phyloP scores from a whole-genome alignment of 768 basidiomycete species.

The Tremella mesenterica region DNA sequence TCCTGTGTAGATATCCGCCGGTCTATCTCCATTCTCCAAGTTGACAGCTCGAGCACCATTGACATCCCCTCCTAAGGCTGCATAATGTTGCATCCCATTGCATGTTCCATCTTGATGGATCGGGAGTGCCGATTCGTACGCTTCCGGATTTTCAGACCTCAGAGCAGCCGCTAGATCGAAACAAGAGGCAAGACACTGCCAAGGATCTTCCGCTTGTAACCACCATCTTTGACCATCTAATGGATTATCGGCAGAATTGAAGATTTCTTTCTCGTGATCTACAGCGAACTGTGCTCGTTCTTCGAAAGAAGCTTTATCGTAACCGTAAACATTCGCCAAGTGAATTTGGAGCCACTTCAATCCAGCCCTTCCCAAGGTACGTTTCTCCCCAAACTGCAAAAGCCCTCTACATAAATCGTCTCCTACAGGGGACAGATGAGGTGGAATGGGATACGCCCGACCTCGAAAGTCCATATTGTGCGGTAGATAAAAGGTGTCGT shows the following conservation, averaged over 20 bases:
- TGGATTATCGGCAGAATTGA: slow-evolving; percentile 73
- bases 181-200: slow-evolving; percentile 93
- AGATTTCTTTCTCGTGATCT: slow-evolving; percentile 64
- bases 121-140: slow-evolving; percentile 63
- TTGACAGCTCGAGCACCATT: slow-evolving; percentile 89
- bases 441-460: slow-evolving; percentile 91
- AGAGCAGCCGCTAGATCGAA: slow-evolving; percentile 77
- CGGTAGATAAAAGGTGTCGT: slow-evolving; percentile 80
- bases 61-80: slow-evolving; percentile 86
- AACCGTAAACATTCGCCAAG: slow-evolving; percentile 83
- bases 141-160: slow-evolving; percentile 56
- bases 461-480: slow-evolving; percentile 98
- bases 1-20: slow-evolving; percentile 89
- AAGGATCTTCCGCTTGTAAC: slow-evolving; percentile 84
- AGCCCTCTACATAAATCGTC: slow-evolving; percentile 82
- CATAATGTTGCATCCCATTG: slow-evolving; percentile 97
- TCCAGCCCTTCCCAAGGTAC: slow-evolving; percentile 72
- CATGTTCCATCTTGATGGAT: slow-evolving; percentile 98
- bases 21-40: slow-evolving; percentile 68
- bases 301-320: slow-evolving; percentile 87
- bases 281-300: slow-evolving; percentile 76
- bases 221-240: slow-evolving; percentile 76
- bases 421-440: slow-evolving; percentile 89
- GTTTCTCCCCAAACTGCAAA: slow-evolving; percentile 68
- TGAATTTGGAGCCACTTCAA: slow-evolving; percentile 94